Evolutionary conservation across 2,329 filamentous ascomycete genomes (phyloP), one percentile per base, ranked within the genome.

Genomic region (Aureobasidium vineae): DNA sequence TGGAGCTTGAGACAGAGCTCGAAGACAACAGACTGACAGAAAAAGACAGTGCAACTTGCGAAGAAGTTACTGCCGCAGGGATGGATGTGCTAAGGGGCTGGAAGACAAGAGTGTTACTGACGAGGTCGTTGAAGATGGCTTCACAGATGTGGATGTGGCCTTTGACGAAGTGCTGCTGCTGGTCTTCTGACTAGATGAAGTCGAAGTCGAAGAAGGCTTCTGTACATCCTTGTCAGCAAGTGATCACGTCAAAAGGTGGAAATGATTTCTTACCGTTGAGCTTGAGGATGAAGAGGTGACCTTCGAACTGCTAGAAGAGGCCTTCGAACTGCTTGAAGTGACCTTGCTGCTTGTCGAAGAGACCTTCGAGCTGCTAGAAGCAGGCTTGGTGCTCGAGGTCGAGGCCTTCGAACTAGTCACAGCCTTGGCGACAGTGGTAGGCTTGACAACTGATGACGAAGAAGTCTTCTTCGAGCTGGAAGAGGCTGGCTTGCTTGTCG

Each of bases 81-180:
- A 49, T 49, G 56, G 56, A 57, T 31, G 23, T 57, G 54, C 54
- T 57, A 31, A 57, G 23, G 28, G 10, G 41, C 56, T 60, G 33
- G 56, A 52, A 52, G 45, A 63, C 41, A 21, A 43, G 21, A 53
- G 40, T 19, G 26, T 16, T 64, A 64, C 60, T 64, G 38, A 64
- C 60, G 49, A 47, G 47, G 19, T 53, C 5, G 60, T 64, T 23
- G 60, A 64, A 15, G 47, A 41, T 31, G 60, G 36, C 60, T 64
- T 64, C 16, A 43, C 11, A 36, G 49, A 36, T n/a, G 49, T 54
- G 36, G 61, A 53, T 33, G 43, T n/a, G 21, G 45, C 43, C 59
- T 63, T 63, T 40, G 59, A 45, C 16, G 54, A 59, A 33, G 38
- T 57, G 38, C n/a, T 54, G 50, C 28, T 43, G 54, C 38, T 59